Base-by-base conservation (phyloP, 1,284 basidiomycete species). In the Austroboletus novae-zelandiae region DNA sequence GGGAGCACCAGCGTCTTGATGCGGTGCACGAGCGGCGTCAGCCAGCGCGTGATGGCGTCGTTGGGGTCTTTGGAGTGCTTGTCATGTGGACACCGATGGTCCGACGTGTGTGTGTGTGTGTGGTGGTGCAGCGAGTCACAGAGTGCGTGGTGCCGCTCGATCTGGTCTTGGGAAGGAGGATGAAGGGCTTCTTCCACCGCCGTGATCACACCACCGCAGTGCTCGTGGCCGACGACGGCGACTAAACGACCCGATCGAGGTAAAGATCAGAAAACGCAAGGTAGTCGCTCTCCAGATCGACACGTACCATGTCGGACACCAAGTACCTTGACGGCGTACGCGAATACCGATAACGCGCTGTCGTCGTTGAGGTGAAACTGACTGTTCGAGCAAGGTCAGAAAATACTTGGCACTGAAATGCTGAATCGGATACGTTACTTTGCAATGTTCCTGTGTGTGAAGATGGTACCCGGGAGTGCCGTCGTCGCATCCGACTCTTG, bases 1-100 rank as follows among this genome's bases (percentile, higher is more conserved):
- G 74, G 71, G 30, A 74, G 71, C 27, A 76, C 75, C 37, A 88
- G 73, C 9, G 25, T 8, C 36, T 13, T 34, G 43, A 67, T 11
- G 10, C 18, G 60, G 20, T 73, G 60, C 52, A 85, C 82, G 56
- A 94, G 77, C 0, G 90, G 88, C 23, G 74, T 77, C 45, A 94
- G 76, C 86, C 89, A 94, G 32, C 80, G 77, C 50, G 76, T 78
- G 58, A 94, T 40, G 32, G 60, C 57, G n/a, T 55, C 47, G 17
- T 45, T 36, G 17, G 62, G 58, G 42, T 51, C 27, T 2, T 60
- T 46, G 29, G 57, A 53, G 3, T 47, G 3, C 7, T 48, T 40
- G 39, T 64, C 58, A 18, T 50, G 48, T 49, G 46, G 1, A 43
- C 17, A 0, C 47, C 45, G 20, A 45, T 30, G 18, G 9, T 8